phyloP scores from a whole-genome alignment of 805 yeast genomes.

The Diddensiella caesifluorescens region DNA sequence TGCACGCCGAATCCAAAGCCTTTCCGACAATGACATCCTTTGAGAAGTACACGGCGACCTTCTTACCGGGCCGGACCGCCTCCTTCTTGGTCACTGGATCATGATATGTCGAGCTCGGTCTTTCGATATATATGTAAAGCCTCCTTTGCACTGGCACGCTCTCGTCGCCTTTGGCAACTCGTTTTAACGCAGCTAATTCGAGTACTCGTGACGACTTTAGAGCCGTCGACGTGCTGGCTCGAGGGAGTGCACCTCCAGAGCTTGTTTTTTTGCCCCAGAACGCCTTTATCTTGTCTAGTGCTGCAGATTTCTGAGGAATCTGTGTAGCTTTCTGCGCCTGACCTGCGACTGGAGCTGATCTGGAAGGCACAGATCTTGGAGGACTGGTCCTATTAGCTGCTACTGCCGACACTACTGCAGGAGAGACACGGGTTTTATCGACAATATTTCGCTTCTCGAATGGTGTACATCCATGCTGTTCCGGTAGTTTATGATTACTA shows the following conservation, averaged over 20 bases:
- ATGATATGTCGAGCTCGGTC: conserved; percentile 20
- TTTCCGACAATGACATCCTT: conserved; percentile 22
- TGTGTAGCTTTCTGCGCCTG: neutral
- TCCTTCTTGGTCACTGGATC: conserved; percentile 20
- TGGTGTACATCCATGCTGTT: conserved; percentile 33
- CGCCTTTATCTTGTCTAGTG: conserved; percentile 13
- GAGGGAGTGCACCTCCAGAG: conserved; percentile 2
- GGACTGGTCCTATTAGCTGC: too few relatives aligned
- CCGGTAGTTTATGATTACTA: conserved; percentile 33
- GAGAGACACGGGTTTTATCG: neutral
- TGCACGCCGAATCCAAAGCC: conserved; percentile 26
- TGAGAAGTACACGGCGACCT: conserved; percentile 23
- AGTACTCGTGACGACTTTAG: conserved; percentile 2
- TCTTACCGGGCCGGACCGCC: conserved; percentile 23
- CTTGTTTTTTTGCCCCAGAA: conserved; percentile 16
- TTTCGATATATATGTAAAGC: conserved; percentile 29
- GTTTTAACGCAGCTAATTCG: conserved; percentile 24
- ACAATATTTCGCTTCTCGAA: neutral
- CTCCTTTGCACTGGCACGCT: conserved; percentile 31
- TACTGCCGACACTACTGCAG: conserved; percentile 4
- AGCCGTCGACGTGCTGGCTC: conserved; percentile 3
- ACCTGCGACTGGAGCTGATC: neutral
- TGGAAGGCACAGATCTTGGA: too few relatives aligned
- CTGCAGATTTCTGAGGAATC: conserved; percentile 6
- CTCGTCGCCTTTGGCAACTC: conserved; percentile 36